Evolutionary conservation across 768 basidiomycete genomes (phyloP).

Genomic region (Collybiopsis confluens): DNA sequence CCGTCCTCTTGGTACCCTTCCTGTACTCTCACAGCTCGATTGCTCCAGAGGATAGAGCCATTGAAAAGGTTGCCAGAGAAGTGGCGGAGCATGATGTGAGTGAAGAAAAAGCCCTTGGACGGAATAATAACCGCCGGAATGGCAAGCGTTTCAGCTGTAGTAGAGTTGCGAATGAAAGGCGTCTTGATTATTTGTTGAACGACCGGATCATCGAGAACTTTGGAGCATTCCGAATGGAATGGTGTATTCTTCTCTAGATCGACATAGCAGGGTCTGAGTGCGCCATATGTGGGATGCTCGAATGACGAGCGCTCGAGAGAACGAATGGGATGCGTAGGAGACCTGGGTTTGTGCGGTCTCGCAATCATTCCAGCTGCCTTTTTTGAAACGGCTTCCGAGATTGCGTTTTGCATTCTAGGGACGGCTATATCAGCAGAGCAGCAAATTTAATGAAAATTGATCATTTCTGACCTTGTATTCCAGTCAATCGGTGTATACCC

Average conservation of each 20-base stretch:
- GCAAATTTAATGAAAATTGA: not conserved
- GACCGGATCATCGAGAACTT: constrained; percentile 18
- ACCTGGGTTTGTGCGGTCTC: constrained; percentile 18
- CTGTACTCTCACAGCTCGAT: constrained; percentile 21
- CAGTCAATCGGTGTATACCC: constrained; percentile 31
- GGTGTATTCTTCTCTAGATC: not conserved
- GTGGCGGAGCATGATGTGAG: constrained; percentile 32
- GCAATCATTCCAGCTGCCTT: constrained; percentile 16
- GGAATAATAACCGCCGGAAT: constrained; percentile 30
- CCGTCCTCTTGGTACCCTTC: constrained; percentile 19
- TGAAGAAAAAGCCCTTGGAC: constrained; percentile 30
- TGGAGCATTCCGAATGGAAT: constrained; percentile 15
- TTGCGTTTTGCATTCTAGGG: constrained; percentile 15
- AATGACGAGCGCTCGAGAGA: constrained; percentile 23
- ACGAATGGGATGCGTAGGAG: constrained; percentile 18
- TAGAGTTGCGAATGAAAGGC: not conserved
- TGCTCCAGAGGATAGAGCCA: constrained; percentile 32
- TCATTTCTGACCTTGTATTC: constrained; percentile 26
- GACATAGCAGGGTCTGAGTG: constrained; percentile 30
- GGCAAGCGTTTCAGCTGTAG: not conserved
- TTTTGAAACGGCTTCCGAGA: too few species aligned
- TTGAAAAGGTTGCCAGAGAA: constrained; percentile 36
- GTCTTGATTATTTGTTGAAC: constrained; percentile 25
- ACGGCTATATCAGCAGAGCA: too few species aligned
- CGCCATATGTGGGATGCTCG: constrained; percentile 31